phyloP scores from a whole-genome alignment of 768 basidiomycete genomes.

The Strobilomyces confusus region DNA sequence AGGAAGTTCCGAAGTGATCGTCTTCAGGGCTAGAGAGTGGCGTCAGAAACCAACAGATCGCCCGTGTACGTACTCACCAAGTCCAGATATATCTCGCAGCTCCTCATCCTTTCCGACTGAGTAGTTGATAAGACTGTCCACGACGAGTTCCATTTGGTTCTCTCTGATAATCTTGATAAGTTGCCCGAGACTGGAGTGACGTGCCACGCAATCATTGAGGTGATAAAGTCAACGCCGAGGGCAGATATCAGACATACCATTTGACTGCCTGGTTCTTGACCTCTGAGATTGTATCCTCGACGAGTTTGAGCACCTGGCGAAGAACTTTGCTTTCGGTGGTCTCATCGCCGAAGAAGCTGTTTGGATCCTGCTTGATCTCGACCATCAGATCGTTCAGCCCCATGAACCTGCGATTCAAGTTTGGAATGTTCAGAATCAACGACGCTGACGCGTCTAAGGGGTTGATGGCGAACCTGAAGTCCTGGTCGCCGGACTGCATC shows the following conservation, averaged over 20 bases:
- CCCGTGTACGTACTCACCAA: slow-evolving; percentile 50
- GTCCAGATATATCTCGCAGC: slow-evolving; percentile 86
- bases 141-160: slow-evolving; percentile 76
- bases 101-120: slow-evolving; percentile 89
- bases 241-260: slow-evolving; percentile 50
- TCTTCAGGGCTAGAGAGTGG: slow-evolving; percentile 72
- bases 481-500: slow-evolving; percentile 92
- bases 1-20: slow-evolving; percentile 88
- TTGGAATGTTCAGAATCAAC: slow-evolving; percentile 16
- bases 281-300: slow-evolving; percentile 95
- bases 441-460: slow-evolving; percentile 12
- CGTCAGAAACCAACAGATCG: neutral
- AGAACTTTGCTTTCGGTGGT: slow-evolving; percentile 79
- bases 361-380: slow-evolving; percentile 78
- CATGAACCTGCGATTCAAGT: slow-evolving; percentile 71
- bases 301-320: slow-evolving; percentile 76
- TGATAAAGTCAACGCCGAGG: neutral
- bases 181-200: slow-evolving; percentile 67
- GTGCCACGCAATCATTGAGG: slow-evolving; percentile 1
- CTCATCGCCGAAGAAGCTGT: slow-evolving; percentile 81
- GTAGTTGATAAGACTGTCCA: slow-evolving; percentile 86
- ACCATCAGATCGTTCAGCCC: slow-evolving; percentile 91
- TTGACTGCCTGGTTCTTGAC: slow-evolving; percentile 98
- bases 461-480: slow-evolving; percentile 61
- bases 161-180: slow-evolving; percentile 87